A percentile compares a stretch with the other conserved stretches of the same genome.
These are phyloP conservation scores for Teratosphaeria nubilosa DNA, from an alignment of 2,329 filamentous ascomycete genomes.

Conservation along the genomic window DNA sequence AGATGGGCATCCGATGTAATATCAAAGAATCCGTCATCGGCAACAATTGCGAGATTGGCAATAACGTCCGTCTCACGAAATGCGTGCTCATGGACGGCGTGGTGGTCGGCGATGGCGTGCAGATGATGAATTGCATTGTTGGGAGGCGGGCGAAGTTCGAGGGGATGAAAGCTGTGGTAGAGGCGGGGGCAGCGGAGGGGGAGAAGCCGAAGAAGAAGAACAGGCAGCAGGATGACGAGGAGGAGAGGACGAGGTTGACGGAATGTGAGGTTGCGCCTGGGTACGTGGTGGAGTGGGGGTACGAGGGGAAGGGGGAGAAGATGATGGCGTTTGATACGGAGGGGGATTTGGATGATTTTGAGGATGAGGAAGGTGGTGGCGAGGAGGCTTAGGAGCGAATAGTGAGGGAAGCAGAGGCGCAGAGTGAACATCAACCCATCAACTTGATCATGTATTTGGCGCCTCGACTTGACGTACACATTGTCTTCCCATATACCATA, in stretches of 20 bases:
- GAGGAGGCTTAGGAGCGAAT: not conserved
- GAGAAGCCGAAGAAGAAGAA: constrained; percentile 24
- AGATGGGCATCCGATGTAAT: constrained; percentile 77
- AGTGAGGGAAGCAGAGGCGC: not conserved
- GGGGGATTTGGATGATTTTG: constrained; percentile 19
- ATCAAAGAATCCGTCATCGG: constrained; percentile 89
- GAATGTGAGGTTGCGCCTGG: constrained; percentile 87
- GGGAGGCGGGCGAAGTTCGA: constrained; percentile 74
- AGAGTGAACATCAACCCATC: not conserved
- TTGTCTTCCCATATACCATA: not conserved
- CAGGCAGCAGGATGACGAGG: constrained; percentile 41
- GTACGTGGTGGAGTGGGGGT: constrained; percentile 74
- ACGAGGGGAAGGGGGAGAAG: constrained; percentile 52
- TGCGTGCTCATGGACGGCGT: constrained; percentile 91
- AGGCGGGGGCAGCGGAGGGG: constrained; percentile 1
- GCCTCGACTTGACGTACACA: not conserved
- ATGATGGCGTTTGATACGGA: constrained; percentile 45
- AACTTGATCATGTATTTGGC: not conserved
- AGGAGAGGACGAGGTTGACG: constrained; percentile 49
- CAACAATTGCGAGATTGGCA: constrained; percentile 73
- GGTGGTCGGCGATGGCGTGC: constrained; percentile 71
- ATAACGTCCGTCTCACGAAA: constrained; percentile 74
- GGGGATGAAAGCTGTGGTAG: constrained; percentile 32
- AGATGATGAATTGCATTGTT: constrained; percentile 77
- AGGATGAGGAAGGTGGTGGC: constrained; percentile 12